Evolutionary conservation across 169 alveolate species (phyloP).

Genomic region (Plasmodium chabaudi): DNA sequence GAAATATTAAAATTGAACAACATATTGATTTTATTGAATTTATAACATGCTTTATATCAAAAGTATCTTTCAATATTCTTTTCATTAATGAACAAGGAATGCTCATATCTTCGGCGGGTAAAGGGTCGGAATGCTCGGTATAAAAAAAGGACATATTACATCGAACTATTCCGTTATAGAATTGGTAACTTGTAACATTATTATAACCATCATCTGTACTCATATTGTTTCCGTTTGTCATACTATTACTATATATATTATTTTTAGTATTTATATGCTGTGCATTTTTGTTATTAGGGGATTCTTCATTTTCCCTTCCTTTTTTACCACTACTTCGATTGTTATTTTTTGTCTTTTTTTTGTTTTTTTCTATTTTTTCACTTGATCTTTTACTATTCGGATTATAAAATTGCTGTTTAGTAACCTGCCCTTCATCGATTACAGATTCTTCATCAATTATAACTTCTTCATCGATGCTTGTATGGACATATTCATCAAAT

Average conservation of each 20-base stretch:
- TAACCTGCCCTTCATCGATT: background rate
- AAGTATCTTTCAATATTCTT: slow-evolving; percentile 60
- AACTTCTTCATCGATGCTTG: slow-evolving; percentile 20
- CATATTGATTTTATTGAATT: slow-evolving; percentile 53
- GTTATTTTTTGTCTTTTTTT: background rate
- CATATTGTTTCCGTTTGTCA: slow-evolving; percentile 1
- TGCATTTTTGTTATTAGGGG: no score
- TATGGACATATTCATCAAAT: background rate
- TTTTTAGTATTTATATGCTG: no score
- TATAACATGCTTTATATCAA: slow-evolving; percentile 48
- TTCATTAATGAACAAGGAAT: slow-evolving; percentile 51
- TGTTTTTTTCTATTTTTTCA: slow-evolving; percentile 1
- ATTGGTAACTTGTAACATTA: background rate
- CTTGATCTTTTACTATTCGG: background rate
- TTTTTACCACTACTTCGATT: background rate
- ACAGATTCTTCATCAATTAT: background rate
- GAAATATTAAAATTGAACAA: slow-evolving; percentile 60
- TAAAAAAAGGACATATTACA: slow-evolving; percentile 67
- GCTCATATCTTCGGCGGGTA: slow-evolving; percentile 14
- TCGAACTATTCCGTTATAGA: slow-evolving; percentile 29
- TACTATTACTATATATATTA: background rate
- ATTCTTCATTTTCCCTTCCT: background rate
- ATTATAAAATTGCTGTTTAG: background rate
- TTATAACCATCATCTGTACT: background rate
- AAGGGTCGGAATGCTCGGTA: slow-evolving; percentile 5